A percentile compares a stretch with the other conserved stretches of the same genome.
phyloP scores from a whole-genome alignment of 202 grass and related monocot species.

The Panicum virgatum region DNA sequence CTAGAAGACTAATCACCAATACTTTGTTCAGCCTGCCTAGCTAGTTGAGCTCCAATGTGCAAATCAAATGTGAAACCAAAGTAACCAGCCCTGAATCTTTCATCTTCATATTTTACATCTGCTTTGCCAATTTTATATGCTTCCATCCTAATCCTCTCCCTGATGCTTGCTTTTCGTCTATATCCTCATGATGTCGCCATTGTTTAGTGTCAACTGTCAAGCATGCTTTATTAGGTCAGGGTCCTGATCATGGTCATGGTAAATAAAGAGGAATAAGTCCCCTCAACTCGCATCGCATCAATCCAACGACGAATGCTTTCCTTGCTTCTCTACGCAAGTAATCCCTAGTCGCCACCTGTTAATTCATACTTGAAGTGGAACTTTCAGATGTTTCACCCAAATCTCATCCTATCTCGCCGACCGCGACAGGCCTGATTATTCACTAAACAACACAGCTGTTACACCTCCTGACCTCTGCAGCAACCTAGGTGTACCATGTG shows the following conservation, averaged over 20 bases:
- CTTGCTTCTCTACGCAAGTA: constrained; percentile 39
- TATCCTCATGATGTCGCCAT: constrained; percentile 15
- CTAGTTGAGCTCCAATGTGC: not conserved
- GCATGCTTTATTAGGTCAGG: constrained; percentile 43
- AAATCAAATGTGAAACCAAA: constrained; percentile 16
- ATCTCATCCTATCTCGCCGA: constrained; percentile 43
- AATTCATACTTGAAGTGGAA: constrained; percentile 22
- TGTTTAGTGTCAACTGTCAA: constrained; percentile 40
- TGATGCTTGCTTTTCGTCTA: constrained; percentile 19
- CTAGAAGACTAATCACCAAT: no score
- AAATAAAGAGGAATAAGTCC: constrained; percentile 38
- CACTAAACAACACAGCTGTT: not conserved
- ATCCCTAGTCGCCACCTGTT: constrained; percentile 26
- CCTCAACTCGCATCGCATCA: constrained; percentile 29
- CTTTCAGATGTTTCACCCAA: constrained; percentile 40
- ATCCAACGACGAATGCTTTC: not conserved
- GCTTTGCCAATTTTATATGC: not conserved
- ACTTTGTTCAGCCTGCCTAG: not conserved
- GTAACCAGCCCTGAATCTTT: constrained; percentile 1
- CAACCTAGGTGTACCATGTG: constrained; percentile 6
- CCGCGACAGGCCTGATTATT: constrained; percentile 6
- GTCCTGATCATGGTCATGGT: constrained; percentile 21
- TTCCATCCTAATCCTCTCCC: constrained; percentile 26
- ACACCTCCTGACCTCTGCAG: constrained; percentile 23
- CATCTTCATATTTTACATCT: not conserved